Conservation (phyloP, 305 asterid genomes). For the Solanum aculeatissimum region DNA sequence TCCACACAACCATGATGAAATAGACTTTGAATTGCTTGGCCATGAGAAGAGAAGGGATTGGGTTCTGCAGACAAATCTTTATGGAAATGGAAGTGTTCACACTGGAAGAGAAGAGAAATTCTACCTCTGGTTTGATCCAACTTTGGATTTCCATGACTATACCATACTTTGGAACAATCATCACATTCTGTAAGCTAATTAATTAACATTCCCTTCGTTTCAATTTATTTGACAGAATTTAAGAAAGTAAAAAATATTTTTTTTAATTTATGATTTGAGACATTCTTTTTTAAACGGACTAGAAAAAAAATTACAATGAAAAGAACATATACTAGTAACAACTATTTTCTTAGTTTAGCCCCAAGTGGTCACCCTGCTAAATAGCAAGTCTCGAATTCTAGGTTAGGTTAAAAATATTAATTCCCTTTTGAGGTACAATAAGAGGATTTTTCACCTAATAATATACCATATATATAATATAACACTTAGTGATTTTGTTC, state of each 20-base stretch:
- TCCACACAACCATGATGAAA: constrained; percentile 77
- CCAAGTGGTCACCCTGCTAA: neutral
- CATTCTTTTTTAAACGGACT: too few species aligned
- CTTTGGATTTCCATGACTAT: constrained; percentile 51
- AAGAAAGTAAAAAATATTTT: too few species aligned
- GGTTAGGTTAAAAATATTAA: neutral
- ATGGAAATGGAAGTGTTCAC: constrained; percentile 81
- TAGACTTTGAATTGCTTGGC: constrained; percentile 74
- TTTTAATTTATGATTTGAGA: too few species aligned
- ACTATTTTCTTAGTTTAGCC: neutral
- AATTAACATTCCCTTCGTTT: neutral
- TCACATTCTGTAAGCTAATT: constrained; percentile 44
- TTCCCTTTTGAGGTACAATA: neutral
- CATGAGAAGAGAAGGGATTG: constrained; percentile 68
- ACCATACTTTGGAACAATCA: constrained; percentile 75
- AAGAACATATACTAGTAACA: too few species aligned
- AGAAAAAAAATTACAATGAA: too few species aligned
- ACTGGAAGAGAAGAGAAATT: constrained; percentile 86
- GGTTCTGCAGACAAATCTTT: constrained; percentile 80
- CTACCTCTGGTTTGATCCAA: constrained; percentile 90
- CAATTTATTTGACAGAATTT: neutral
- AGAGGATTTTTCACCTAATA: neutral
- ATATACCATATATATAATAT: too few species aligned
- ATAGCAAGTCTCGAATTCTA: neutral
- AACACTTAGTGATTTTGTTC: neutral